These are phyloP conservation scores for Cladosporium colombiae DNA, from an alignment of 2,329 filamentous ascomycete species.

Conservation along the genomic window DNA sequence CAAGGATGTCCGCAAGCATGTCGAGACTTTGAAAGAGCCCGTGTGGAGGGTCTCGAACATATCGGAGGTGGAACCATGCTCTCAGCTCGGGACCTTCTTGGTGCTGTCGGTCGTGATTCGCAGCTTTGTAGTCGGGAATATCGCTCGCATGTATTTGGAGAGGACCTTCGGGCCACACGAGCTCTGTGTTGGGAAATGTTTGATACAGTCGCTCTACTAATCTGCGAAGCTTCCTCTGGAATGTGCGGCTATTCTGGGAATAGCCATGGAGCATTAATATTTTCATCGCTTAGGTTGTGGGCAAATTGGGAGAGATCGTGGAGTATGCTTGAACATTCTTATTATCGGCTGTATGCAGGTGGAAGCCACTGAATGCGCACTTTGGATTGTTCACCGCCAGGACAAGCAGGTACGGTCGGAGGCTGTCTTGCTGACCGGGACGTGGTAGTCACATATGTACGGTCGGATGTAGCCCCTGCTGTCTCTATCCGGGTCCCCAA, in stretches of 20 bases:
- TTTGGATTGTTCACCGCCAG: neutral
- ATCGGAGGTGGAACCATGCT: constrained; percentile 18
- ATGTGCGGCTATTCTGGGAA: constrained; percentile 84
- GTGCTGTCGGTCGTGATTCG: neutral
- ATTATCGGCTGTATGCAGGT: neutral
- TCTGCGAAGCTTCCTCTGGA: constrained; percentile 85
- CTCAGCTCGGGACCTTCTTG: neutral
- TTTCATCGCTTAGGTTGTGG: constrained; percentile 12
- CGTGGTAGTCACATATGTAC: neutral
- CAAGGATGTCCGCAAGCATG: constrained; percentile 62
- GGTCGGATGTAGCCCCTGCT: neutral
- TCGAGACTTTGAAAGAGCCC: constrained; percentile 69
- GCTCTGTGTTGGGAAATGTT: constrained; percentile 56
- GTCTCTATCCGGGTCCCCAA: neutral
- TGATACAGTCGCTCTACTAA: constrained; percentile 80
- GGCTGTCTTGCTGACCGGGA: neutral
- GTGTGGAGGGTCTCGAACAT: neutral
- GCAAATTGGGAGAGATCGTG: neutral
- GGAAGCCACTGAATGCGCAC: neutral
- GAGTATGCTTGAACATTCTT: neutral
- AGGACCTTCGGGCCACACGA: constrained; percentile 51
- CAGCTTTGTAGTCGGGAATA: constrained; percentile 40
- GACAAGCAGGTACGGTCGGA: neutral
- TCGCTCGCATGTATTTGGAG: constrained; percentile 47
- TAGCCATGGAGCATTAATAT: constrained; percentile 56